These are phyloP conservation scores for Boletus sp. DNA, from an alignment of 768 basidiomycete species.

Conservation along the genomic window DNA sequence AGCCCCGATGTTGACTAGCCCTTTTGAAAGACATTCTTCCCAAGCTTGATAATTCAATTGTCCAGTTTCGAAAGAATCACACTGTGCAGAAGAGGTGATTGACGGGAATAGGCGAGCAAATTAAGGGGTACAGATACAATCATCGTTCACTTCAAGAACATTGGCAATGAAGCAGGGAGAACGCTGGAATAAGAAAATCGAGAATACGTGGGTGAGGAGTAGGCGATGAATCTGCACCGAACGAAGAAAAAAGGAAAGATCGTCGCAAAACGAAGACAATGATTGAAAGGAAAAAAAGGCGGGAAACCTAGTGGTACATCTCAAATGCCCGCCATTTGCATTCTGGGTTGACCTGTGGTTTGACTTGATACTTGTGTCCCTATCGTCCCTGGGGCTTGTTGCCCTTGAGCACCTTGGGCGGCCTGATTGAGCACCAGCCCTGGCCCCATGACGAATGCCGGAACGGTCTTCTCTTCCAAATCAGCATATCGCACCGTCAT, in stretches of 20 bases:
- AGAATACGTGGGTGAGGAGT: background rate
- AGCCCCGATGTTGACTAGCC: background rate
- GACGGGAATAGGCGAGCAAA: conserved; percentile 27
- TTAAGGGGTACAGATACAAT: conserved; percentile 37
- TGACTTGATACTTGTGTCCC: conserved; percentile 28
- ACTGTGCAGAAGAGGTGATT: conserved; percentile 18
- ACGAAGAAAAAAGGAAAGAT: conserved; percentile 1
- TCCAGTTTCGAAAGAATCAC: conserved; percentile 17
- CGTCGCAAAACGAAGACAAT: conserved; percentile 11
- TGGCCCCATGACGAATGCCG: conserved; percentile 55
- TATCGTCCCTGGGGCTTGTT: conserved; percentile 35
- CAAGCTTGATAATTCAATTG: conserved; percentile 10
- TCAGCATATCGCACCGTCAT: conserved; percentile 73
- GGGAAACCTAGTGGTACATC: conserved; percentile 12
- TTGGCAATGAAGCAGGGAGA: conserved; percentile 16
- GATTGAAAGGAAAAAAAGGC: conserved; percentile 1
- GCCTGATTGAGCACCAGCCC: conserved; percentile 42
- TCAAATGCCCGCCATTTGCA: conserved; percentile 36
- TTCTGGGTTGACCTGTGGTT: conserved; percentile 28
- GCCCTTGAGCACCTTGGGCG: conserved; percentile 33
- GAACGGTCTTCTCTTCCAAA: conserved; percentile 67
- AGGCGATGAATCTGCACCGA: conserved; percentile 1
- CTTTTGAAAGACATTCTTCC: background rate
- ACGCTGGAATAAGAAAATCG: conserved; percentile 22
- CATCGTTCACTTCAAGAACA: conserved; percentile 36